Base-by-base conservation (phyloP, 2,329 filamentous ascomycete species). In the Hawksworthiomyces lignivorus region DNA sequence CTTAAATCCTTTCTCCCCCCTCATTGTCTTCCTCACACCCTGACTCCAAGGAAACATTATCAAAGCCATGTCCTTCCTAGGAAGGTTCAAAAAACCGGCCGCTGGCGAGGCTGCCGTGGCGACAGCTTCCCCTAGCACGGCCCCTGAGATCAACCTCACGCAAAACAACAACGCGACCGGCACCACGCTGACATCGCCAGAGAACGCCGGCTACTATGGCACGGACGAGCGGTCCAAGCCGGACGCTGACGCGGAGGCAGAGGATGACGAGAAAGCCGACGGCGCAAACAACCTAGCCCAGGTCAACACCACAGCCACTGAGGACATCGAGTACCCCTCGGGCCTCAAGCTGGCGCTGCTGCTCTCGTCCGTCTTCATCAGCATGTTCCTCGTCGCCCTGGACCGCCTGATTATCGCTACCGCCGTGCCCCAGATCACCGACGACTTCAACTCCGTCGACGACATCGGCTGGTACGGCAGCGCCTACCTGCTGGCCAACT, bases 331-430 rank as follows among this genome's bases (percentile, higher is more conserved):
- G 19, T 64, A 64, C 38, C 61, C 62, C 3, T 48, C 47, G 2
- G 61, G 62, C 3, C 18, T 58, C 17, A 52, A 53, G 20, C 56
- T 64, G 7, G 52, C 42, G 5, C 45, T 63, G 24, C 45, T 64
- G 5, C 47, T 65, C 39, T 36, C 52, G 5, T 63, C 62, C 5
- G 48, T 60, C 24, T 62, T 60, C 43, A 50, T 60, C 18, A 56
- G 55, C 45, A 56, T 66, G 54, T 66, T 66, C 48, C 52, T 65
- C 19, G 56, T 65, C 27, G 56, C 62, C 9, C 55, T 65, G 43
- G 62, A 64, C 49, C 55, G 60, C 11, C 50, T 62, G 18, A 62
- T 62, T 44, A 54, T 63, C 40, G 55, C 58, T 1, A 64, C 62
- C 3, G 62, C 62, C n/a, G 61, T 65, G 34, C 62, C 53, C 24